A percentile compares a stretch with the other conserved stretches of the same genome.
Evolutionary conservation across 148 eudicot species (phyloP).

Genomic region (Camellia sinensis): DNA sequence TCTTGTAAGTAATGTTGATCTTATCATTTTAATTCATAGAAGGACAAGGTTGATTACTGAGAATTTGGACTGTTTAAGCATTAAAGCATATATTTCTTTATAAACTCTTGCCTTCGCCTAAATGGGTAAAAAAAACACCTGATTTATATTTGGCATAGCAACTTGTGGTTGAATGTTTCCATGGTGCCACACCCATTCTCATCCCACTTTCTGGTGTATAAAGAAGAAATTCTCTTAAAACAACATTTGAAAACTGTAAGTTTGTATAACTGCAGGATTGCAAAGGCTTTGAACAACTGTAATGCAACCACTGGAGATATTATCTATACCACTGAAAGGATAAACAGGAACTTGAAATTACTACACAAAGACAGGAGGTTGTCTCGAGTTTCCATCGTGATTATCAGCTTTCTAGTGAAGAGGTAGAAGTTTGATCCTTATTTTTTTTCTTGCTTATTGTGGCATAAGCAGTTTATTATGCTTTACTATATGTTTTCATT

Average conservation of each 20-base stretch:
- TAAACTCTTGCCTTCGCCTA: background rate
- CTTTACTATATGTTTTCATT: slow-evolving; percentile 12
- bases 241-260: background rate
- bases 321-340: slow-evolving; percentile 92
- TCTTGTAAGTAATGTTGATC: no score
- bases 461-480: background rate
- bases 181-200: background rate
- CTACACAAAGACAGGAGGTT: slow-evolving; percentile 94
- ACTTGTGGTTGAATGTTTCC: background rate
- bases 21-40: no score
- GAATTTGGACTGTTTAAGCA: background rate
- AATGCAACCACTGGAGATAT: slow-evolving; percentile 91
- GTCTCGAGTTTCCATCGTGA: slow-evolving; percentile 90
- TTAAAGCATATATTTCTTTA: background rate
- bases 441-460: background rate
- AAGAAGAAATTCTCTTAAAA: background rate
- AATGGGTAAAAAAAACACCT: background rate
- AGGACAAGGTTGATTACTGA: no score
- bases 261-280: slow-evolving; percentile 60
- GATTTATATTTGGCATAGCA: background rate
- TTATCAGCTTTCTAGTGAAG: slow-evolving; percentile 93
- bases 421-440: slow-evolving; percentile 44
- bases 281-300: slow-evolving; percentile 72
- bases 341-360: slow-evolving; percentile 91
- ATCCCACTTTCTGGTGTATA: background rate